Percentiles rank a stretch among this genome's conserved stretches.
phyloP scores from a whole-genome alignment of 345 rosid species.

The Rhodamnia rubescens region DNA sequence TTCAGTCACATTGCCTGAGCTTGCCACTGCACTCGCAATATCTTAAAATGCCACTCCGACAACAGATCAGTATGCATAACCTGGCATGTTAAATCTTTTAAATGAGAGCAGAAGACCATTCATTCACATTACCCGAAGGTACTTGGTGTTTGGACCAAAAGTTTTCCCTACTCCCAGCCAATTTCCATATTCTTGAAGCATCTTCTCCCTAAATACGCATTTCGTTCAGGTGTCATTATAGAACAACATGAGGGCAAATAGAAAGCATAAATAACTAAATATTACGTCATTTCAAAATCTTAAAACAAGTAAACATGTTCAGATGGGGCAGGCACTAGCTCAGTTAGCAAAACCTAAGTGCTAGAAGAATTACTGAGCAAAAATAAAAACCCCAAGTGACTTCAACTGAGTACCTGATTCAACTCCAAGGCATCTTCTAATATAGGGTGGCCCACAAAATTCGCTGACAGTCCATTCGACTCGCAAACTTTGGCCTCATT shows the following conservation, averaged over 20 bases:
- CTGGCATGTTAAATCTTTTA: neutral
- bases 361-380: neutral
- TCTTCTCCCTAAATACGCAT: slow-evolving; percentile 33
- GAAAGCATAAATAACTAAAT: neutral
- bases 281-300: neutral
- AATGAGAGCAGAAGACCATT: neutral
- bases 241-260: neutral
- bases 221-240: neutral
- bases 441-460: slow-evolving; percentile 81
- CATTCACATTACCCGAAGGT: slow-evolving; percentile 42
- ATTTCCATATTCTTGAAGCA: slow-evolving; percentile 28
- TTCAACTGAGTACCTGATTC: slow-evolving; percentile 23
- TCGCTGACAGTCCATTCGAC: slow-evolving; percentile 61
- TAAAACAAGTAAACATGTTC: neutral
- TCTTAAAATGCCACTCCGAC: neutral
- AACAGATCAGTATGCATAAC: neutral
- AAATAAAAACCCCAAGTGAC: neutral
- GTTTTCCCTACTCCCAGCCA: slow-evolving; percentile 29
- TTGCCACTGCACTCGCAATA: neutral
- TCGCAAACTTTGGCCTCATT: slow-evolving; percentile 53
- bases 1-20: neutral
- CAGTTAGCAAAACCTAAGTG: neutral
- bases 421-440: slow-evolving; percentile 65
- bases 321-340: neutral
- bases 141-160: slow-evolving; percentile 29